Evolutionary conservation across 1,284 basidiomycete species (phyloP), one percentile per base, ranked within the genome.

Genomic region (Cryptococcus jaspeensis): DNA sequence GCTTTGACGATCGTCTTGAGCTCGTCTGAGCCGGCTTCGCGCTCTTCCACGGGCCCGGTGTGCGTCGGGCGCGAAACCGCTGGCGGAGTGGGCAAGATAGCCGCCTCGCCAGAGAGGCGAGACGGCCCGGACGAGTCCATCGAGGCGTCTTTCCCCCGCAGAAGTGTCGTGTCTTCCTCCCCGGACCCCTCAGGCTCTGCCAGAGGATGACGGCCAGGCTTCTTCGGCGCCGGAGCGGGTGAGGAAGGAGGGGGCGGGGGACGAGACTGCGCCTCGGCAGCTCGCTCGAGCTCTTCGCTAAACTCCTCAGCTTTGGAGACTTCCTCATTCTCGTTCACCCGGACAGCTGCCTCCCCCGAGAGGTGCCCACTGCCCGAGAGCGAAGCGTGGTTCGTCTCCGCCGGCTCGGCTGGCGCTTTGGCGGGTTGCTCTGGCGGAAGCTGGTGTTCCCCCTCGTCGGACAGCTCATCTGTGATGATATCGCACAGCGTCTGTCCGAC

Each of bases 401-500:
- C 35, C 0, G 32, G 35, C 13, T 15, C 18, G 15, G n/a, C n/a
- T n/a, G 11, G 12, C 1, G 15, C 20, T 38, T 22, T 5, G 15
- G 16, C 22, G 4, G 32, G 36, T 13, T 2, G 5, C 16, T 18
- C 22, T 15, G 11, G n/a, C 3, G 49, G 11, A n/a, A 2, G 12
- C 18, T 37, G 16, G 13, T 41, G 49, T 15, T 28, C 41, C 0
- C 8, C 56, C 23, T 48, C 61, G 11, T 58, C 61, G 6, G 11
- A 45, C 5, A 12, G 50, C 38, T 85, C 85, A 28, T 85, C 85
- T 18, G 87, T 85, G 65, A 92, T 87, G 52, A 96, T 93, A 25
- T 87, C 76, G 75, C 92, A 96, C 1, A 97, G 79, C 6, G 86
- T 85, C 46, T 84, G 80, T 23, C 93, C 92, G 16, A 96, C 93